Conservation (phyloP, 202 grass and related monocot genomes). For the Schoenoplectus tabernaemontani region DNA sequence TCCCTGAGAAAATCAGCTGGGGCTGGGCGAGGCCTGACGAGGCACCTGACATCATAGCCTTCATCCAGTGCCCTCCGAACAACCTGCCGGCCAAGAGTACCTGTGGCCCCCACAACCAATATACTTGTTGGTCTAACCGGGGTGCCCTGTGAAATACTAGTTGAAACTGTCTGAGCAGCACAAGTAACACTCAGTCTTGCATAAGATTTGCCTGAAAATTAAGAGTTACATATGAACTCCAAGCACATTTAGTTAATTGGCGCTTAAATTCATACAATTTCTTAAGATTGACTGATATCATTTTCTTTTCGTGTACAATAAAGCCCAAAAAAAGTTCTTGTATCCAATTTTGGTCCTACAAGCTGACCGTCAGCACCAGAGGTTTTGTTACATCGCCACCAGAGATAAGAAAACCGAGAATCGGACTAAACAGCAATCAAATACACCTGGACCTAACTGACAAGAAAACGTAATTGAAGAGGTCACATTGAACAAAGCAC, state of each 20-base stretch:
- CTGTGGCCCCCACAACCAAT: constrained; percentile 76
- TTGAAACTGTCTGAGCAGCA: constrained; percentile 58
- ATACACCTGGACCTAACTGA: too few species aligned
- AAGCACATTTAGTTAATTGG: background rate
- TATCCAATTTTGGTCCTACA: background rate
- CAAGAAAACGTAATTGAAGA: too few species aligned
- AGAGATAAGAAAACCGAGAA: background rate
- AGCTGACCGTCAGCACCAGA: too few species aligned
- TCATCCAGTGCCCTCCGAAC: constrained; percentile 87
- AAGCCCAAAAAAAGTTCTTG: background rate
- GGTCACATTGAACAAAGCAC: constrained; percentile 6
- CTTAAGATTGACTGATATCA: background rate
- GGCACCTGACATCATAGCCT: constrained; percentile 91
- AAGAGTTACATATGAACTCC: background rate
- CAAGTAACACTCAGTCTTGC: constrained; percentile 40
- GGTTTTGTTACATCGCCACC: background rate
- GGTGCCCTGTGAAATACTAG: constrained; percentile 73
- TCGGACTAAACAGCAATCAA: background rate
- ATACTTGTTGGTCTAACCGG: constrained; percentile 85
- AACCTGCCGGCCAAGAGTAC: constrained; percentile 82
- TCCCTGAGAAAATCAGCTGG: constrained; percentile 90
- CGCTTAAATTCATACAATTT: background rate
- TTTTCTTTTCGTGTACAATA: background rate
- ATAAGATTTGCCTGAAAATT: background rate
- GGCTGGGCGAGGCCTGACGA: constrained; percentile 81